Base-by-base conservation (phyloP, 305 asterid species). In the Euphrasia arctica region DNA sequence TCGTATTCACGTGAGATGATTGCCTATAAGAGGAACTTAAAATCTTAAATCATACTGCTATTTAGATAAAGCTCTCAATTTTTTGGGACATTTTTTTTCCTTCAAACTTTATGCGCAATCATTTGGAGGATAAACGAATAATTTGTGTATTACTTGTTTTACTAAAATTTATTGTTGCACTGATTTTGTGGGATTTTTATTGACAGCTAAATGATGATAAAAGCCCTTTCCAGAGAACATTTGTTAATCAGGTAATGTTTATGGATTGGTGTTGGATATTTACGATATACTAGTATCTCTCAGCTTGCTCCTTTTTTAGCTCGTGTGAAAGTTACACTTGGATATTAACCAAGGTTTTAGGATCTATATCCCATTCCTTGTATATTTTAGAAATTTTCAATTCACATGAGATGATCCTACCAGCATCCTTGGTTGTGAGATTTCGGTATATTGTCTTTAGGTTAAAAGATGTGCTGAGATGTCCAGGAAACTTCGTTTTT, bases 381-480 rank as follows among this genome's bases (percentile, higher is more conserved):
- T 49, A 64, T 47, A 34, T 55, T 15, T 50, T 18, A 52, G 43
- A 18, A 39, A 59, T 62, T 45, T 51, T 57, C 48, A 58, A 47
- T 50, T 39, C 54, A 49, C 56, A 45, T 58, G 43, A 28, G 70
- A 62, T 66, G 66, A 61, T 63, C 69, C 18, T 13, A 65, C 43
- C 43, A 39, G 11, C 43, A 39, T 39, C 43, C 11, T 6, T 39
- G 43, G 11, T 31, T 57, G 52, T 55, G 42, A 64, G 41, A 54
- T 50, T 64, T 62, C 69, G 64, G 52, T 56, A 50, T 55, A 69
- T 39, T 50, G 64, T 65, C 74, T 32, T 34, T 66, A 91, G 98
- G 98, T 86, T 54, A 91, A 91, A 89, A 78, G 96, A 83, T 91
- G 98, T 70, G 95, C 90, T 29, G 98, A 91, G 85, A 91, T 91